phyloP scores from a whole-genome alignment of 768 basidiomycete genomes.

The Macrocybe gigantea region DNA sequence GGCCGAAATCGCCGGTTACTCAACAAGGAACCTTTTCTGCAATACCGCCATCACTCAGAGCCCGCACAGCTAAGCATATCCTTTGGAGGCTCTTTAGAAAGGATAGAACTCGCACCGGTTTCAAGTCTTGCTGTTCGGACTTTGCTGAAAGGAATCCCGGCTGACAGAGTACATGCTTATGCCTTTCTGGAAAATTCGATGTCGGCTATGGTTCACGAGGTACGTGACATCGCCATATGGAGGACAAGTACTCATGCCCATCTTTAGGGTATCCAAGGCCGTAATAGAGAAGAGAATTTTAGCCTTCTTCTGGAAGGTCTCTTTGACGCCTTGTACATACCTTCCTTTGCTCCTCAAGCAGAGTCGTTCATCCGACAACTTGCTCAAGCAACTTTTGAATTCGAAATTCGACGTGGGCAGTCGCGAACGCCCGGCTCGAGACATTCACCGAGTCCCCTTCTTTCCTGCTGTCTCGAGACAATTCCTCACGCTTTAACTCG shows the following conservation, averaged over 20 bases:
- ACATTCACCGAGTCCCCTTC: conserved; percentile 48
- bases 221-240: conserved; percentile 21
- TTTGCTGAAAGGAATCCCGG: conserved; percentile 43
- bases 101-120: conserved; percentile 62
- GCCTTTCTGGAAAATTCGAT: conserved; percentile 66
- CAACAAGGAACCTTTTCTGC: conserved; percentile 71
- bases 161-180: conserved; percentile 56
- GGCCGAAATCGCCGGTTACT: conserved; percentile 88
- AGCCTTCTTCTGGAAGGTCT: conserved; percentile 65
- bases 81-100: conserved; percentile 62
- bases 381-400: conserved; percentile 63
- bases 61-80: conserved; percentile 67
- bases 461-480: conserved; percentile 75
- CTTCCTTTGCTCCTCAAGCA: conserved; percentile 66
- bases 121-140: conserved; percentile 59
- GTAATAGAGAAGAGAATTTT: conserved; percentile 74
- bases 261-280: conserved; percentile 48
- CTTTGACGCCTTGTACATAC: conserved; percentile 67
- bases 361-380: conserved; percentile 65
- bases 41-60: conserved; percentile 65
- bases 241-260: neutral
- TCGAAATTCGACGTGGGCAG: conserved; percentile 62
- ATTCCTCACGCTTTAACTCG: conserved; percentile 72
- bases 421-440: conserved; percentile 47
- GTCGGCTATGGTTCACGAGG: conserved; percentile 72